A percentile compares a stretch with the other conserved stretches of the same genome.
Evolutionary conservation across 306 rosid genomes (phyloP).

Genomic region (Rubus parviflorus): DNA sequence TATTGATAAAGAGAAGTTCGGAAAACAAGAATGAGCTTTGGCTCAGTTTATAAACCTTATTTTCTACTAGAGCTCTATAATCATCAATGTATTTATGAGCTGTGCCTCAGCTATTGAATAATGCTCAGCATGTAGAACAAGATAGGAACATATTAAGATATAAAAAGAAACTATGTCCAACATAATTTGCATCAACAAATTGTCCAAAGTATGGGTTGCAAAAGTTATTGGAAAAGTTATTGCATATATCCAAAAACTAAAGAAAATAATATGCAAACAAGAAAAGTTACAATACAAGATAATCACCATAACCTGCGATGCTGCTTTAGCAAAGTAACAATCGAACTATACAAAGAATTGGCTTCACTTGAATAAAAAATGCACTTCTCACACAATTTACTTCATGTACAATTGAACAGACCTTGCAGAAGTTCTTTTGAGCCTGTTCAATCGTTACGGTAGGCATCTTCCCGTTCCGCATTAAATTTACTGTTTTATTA

Average conservation of each 20-base stretch:
- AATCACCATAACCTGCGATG: background rate
- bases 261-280: background rate
- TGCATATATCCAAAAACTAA: background rate
- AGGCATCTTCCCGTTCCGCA: slow-evolving; percentile 99
- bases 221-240: background rate
- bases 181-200: background rate
- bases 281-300: background rate
- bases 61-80: background rate
- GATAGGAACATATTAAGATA: background rate
- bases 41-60: background rate
- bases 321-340: background rate
- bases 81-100: background rate
- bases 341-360: background rate
- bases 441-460: slow-evolving; percentile 98
- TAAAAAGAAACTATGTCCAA: background rate
- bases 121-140: background rate
- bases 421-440: slow-evolving; percentile 96
- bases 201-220: background rate
- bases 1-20: background rate
- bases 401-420: slow-evolving; percentile 31
- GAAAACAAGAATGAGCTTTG: background rate
- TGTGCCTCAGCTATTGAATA: background rate
- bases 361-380: background rate
- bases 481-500: slow-evolving; percentile 83
- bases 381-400: background rate